A percentile compares a stretch with the other conserved stretches of the same genome.
Conservation (phyloP, 495 filamentous ascomycete genomes). For the Chaetomium tenue region DNA sequence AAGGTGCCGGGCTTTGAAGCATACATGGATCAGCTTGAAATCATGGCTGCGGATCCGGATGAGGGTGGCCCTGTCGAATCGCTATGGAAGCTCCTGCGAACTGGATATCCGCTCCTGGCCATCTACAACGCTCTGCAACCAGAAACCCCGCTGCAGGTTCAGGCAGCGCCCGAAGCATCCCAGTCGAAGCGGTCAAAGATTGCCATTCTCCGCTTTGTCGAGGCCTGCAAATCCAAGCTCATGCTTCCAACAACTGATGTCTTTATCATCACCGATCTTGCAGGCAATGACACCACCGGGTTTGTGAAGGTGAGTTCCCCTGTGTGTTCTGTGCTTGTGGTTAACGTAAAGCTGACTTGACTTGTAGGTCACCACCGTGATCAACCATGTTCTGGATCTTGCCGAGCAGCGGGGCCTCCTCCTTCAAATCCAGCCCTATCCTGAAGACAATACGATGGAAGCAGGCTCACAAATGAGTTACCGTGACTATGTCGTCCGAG, state of each 20-base stretch:
- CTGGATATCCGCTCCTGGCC: conserved; percentile 78
- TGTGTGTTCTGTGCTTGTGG: not conserved
- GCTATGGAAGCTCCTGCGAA: conserved; percentile 83
- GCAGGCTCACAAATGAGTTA: conserved; percentile 65
- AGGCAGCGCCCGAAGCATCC: conserved; percentile 51
- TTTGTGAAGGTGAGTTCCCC: conserved; percentile 77
- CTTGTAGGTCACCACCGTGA: conserved; percentile 59
- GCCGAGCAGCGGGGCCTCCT: conserved; percentile 72
- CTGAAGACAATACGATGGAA: conserved; percentile 45
- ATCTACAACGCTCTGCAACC: conserved; percentile 85
- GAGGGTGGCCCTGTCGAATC: conserved; percentile 82
- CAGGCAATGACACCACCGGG: conserved; percentile 90
- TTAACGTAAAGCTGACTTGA: conserved; percentile 16
- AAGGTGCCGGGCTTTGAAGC: conserved; percentile 79
- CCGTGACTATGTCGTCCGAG: conserved; percentile 81
- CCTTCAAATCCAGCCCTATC: conserved; percentile 51
- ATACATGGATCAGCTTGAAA: conserved; percentile 63
- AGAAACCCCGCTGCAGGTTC: conserved; percentile 58
- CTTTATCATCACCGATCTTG: conserved; percentile 88
- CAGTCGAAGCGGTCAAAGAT: conserved; percentile 65
- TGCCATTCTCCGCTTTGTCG: conserved; percentile 57
- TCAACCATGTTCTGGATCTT: conserved; percentile 87
- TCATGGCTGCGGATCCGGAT: conserved; percentile 47
- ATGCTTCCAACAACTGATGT: conserved; percentile 75
- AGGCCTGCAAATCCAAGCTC: conserved; percentile 61